These are phyloP conservation scores for Arctium minus DNA, from an alignment of 129 eudicot species.

Conservation along the genomic window DNA sequence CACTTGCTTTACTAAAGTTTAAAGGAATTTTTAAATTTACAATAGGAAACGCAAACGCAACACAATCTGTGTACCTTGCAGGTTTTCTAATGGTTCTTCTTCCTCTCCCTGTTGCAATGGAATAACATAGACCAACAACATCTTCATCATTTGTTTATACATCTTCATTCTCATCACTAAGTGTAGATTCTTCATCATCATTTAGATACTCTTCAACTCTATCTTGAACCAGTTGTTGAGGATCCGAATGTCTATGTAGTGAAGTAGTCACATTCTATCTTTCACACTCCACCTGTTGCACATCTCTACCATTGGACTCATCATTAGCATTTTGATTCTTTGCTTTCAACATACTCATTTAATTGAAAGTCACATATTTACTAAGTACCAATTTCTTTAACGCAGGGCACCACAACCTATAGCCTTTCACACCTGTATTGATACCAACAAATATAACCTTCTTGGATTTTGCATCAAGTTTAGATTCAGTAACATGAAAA, in stretches of 20 bases:
- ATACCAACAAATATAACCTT: not conserved
- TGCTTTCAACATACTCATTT: not conserved
- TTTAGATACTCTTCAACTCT: not conserved
- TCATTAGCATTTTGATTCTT: too few relatives aligned
- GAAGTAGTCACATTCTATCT: not conserved
- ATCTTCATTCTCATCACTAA: too few relatives aligned
- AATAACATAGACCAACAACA: not conserved
- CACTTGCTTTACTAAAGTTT: not conserved
- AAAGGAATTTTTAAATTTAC: too few relatives aligned
- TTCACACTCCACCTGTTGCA: too few relatives aligned
- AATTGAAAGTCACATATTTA: not conserved
- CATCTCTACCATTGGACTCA: too few relatives aligned
- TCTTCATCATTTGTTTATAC: not conserved
- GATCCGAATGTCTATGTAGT: not conserved
- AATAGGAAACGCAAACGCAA: too few relatives aligned
- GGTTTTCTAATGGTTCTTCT: not conserved
- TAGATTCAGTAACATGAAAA: not conserved
- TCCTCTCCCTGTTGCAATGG: not conserved
- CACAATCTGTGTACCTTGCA: not conserved
- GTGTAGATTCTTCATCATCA: not conserved
- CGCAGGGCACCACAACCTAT: not conserved
- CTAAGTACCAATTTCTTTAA: not conserved
- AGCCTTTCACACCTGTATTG: not conserved
- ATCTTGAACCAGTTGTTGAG: not conserved
- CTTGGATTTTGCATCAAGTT: not conserved